Base-by-base conservation (phyloP, 495 filamentous ascomycete species). In the Neurospora sp. region DNA sequence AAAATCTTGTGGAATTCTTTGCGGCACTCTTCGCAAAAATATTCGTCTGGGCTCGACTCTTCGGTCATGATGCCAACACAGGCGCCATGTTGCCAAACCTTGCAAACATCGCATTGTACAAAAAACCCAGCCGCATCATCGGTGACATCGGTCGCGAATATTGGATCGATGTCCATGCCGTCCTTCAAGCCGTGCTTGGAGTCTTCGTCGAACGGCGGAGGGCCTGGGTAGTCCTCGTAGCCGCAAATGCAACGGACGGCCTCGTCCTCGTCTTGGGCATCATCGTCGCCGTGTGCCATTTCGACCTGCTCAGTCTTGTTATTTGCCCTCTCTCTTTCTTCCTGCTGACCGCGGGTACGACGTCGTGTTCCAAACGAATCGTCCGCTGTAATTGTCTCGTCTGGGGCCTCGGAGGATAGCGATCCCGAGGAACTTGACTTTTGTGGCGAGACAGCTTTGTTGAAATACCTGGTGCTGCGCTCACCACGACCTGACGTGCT, bases 11-110 rank as follows among this genome's bases (percentile, higher is more conserved):
- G 96, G 71, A 97, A 86, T 78, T 97, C 94, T 80, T 92, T 92
- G 75, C 92, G 90, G 81, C 96, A 99, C 82, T 92, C 87, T 84
- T 99, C 96, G 82, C 96, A 99, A 80, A 93, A 98, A 85, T 99
- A 99, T 83, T 98, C 93, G 66, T 98, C 95, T 40, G 94, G 96
- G 79, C 91, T 95, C 80, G 90, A 90, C 71, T 92, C 90, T 80
- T 95, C 93, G 75, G 97, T 93, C 87, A 94, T 94, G 76, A 99
- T 97, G 44, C 96, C 96, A 70, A 99, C 96, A 83, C 96, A 99
- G 72, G 93, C 94, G 79, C 96, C 96, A 78, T 99, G 96, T 79
- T 99, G 96, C 96, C 96, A 99, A 72, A 98, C 96, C 81, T 97
- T 96, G 84, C 96, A 99, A 69, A 89, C 85, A 82, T 99, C 96